Conservation (phyloP, 768 basidiomycete species). For the Rhodotorula sphaerocarpa region DNA sequence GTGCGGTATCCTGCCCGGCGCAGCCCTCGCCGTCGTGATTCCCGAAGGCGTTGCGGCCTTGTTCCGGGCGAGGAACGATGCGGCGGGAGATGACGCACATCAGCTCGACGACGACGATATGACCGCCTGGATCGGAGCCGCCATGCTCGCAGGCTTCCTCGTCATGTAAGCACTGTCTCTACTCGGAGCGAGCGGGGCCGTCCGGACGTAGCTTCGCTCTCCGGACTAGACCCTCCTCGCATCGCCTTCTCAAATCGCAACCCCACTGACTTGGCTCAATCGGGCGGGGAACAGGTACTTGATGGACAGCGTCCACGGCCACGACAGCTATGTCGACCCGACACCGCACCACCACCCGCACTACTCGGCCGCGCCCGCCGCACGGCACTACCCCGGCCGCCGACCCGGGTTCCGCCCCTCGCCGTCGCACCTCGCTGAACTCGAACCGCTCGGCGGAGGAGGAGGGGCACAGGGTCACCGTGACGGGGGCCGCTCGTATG, state of each 20-base stretch:
- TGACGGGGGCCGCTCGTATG: no score
- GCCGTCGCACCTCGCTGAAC: constrained; percentile 41
- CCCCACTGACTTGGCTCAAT: background rate
- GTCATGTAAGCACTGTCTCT: constrained; percentile 30
- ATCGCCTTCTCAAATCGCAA: constrained; percentile 5
- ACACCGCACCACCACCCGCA: background rate
- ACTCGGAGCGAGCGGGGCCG: no score
- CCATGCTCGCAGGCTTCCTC: constrained; percentile 39
- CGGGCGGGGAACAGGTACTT: constrained; percentile 44
- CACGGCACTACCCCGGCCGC: background rate
- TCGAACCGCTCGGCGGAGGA: constrained; percentile 38
- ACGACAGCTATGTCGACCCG: constrained; percentile 19
- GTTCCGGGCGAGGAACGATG: constrained; percentile 22
- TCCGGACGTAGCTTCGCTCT: background rate
- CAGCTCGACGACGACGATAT: constrained; percentile 24
- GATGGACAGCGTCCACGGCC: constrained; percentile 34
- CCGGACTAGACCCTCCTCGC: background rate
- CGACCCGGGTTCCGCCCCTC: constrained; percentile 40
- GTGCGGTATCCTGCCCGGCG: constrained; percentile 57
- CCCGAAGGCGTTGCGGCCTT: constrained; percentile 64
- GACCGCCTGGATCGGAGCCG: constrained; percentile 41
- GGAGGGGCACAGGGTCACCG: no score
- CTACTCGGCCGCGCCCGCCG: background rate
- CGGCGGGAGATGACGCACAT: background rate
- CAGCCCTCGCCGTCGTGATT: constrained; percentile 81